Evolutionary conservation across 2,329 filamentous ascomycete species (phyloP).

Genomic region (Scedosporium apiospermum): DNA sequence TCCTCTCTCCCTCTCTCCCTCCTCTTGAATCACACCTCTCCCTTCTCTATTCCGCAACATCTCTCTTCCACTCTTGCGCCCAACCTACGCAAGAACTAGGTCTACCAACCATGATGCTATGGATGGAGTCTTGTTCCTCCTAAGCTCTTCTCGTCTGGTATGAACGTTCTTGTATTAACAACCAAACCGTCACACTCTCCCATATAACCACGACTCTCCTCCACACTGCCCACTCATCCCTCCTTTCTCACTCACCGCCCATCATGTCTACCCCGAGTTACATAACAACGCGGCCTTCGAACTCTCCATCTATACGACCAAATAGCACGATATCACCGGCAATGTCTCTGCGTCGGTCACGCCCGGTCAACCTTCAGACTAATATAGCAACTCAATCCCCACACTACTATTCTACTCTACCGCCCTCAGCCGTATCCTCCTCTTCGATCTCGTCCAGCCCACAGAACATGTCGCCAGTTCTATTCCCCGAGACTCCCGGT

Average conservation of each 20-base stretch:
- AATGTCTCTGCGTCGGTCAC: slow-evolving; percentile 25
- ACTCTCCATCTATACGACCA: slow-evolving; percentile 3
- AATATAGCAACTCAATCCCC: slow-evolving; percentile 28
- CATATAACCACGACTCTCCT: not conserved
- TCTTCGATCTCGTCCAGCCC: slow-evolving; percentile 48
- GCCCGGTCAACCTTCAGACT: slow-evolving; percentile 40
- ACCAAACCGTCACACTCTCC: not conserved
- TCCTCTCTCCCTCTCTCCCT: not conserved
- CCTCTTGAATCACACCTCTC: not conserved
- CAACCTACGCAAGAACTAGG: not conserved
- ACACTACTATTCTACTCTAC: slow-evolving; percentile 23
- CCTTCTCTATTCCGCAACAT: not conserved
- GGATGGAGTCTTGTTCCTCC: not conserved
- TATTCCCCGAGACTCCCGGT: slow-evolving; percentile 43
- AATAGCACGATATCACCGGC: not conserved
- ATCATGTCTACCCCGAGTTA: slow-evolving; percentile 7
- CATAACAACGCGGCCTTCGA: not conserved
- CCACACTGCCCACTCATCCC: not conserved
- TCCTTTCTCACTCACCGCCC: slow-evolving; percentile 9
- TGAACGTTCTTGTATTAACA: not conserved
- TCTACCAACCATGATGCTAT: not conserved
- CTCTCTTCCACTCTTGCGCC: not conserved
- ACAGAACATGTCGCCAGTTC: slow-evolving; percentile 44
- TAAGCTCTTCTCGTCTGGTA: not conserved
- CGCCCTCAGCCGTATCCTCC: slow-evolving; percentile 44